These are phyloP conservation scores for Tolypocladium ophioglossoides DNA, from an alignment of 2,329 filamentous ascomycete genomes.

Conservation along the genomic window DNA sequence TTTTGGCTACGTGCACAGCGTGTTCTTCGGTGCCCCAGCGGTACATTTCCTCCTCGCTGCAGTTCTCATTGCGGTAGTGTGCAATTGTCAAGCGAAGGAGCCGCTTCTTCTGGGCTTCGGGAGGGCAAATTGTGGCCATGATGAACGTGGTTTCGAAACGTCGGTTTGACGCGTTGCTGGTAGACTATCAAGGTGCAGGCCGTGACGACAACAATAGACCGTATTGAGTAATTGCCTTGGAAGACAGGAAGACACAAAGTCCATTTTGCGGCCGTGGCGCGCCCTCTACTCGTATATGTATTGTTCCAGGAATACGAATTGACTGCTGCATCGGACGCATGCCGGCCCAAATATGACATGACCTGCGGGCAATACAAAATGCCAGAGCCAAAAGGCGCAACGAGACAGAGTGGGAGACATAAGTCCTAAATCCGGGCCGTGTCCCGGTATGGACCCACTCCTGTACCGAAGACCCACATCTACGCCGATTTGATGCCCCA, in stretches of 20 bases:
- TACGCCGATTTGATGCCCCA: background rate
- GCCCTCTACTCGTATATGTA: background rate
- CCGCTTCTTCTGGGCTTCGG: background rate
- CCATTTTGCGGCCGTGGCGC: background rate
- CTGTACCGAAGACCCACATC: background rate
- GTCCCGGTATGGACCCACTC: background rate
- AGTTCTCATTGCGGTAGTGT: background rate
- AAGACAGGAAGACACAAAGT: background rate
- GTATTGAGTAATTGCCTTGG: no score
- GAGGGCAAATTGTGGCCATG: background rate
- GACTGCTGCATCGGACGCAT: background rate
- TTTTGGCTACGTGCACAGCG: background rate
- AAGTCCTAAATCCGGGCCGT: background rate
- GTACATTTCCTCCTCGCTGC: background rate
- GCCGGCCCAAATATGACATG: no score
- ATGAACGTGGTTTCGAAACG: background rate
- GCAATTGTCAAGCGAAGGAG: background rate
- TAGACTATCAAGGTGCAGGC: no score
- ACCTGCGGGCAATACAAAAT: no score
- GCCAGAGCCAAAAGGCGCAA: no score
- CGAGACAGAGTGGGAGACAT: no score
- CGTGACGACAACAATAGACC: no score
- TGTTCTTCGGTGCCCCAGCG: background rate
- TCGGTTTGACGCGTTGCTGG: background rate
- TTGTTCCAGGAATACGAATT: background rate